Evolutionary conservation across 1,139 yeast genomes (phyloP).

Genomic region (Geotrichum australiense): DNA sequence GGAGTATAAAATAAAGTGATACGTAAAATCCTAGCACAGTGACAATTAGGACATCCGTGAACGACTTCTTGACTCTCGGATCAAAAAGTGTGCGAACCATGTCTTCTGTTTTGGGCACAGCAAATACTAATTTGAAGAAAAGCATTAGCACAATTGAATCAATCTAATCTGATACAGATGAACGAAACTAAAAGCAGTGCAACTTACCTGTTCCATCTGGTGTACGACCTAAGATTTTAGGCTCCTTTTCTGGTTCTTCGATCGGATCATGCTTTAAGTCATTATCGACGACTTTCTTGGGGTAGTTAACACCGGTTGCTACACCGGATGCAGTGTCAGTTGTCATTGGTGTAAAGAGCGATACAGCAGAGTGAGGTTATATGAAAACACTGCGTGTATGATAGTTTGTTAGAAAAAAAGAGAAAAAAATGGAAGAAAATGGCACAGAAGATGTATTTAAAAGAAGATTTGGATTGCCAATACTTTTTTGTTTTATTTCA

Average conservation of each 20-base stretch:
- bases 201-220: constrained; percentile 19
- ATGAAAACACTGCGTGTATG: too few species aligned
- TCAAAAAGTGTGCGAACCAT: constrained; percentile 80
- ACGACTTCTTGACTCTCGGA: constrained; percentile 64
- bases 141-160: background rate
- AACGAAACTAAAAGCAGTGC: background rate
- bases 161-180: background rate
- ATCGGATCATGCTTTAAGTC: too few species aligned
- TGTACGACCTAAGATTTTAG: constrained; percentile 15
- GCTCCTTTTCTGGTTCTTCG: constrained; percentile 6
- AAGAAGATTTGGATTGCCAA: too few species aligned
- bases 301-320: constrained; percentile 12
- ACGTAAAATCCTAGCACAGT: constrained; percentile 46
- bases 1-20: constrained; percentile 39
- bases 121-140: constrained; percentile 34
- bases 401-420: too few species aligned
- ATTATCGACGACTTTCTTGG: background rate
- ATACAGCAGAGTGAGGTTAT: too few species aligned
- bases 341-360: too few species aligned
- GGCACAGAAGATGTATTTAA: too few species aligned
- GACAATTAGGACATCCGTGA: constrained; percentile 57
- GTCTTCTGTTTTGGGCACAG: constrained; percentile 76
- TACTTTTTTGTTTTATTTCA: too few species aligned
- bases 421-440: too few species aligned
- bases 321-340: constrained; percentile 16